Evolutionary conservation across 2,329 filamentous ascomycete species (phyloP), one percentile per base, ranked within the genome.

Genomic region (Chrysoporthe austroafricana): DNA sequence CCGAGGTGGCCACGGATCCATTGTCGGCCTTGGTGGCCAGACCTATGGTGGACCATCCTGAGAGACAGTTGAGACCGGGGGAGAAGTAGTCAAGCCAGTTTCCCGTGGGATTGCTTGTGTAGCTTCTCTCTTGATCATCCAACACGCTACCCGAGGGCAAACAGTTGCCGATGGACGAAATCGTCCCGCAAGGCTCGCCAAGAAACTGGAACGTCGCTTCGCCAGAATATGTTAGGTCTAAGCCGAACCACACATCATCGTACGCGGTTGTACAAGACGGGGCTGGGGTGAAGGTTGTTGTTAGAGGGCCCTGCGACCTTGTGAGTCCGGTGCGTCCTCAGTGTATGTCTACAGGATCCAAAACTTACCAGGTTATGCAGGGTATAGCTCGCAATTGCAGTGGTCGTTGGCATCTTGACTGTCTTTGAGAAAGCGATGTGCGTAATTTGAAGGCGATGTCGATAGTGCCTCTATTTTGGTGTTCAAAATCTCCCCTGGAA

Each of bases 201-300:
- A 50, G 13, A 0, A 3, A 13, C 21, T 21, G 8, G 8, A 3
- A 7, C 11, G 6, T 3, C 9, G 36, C 36, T 6, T 5, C 50
- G 4, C 8, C 21, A 21, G 56, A 39, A 8, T 26, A 44, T 16
- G 26, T 43, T 2, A 34, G 1, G 2, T 48, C 32, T 21, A n/a
- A 21, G 11, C 32, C 52, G 26, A 63, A 4, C 4, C 42, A 39
- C 18, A 64, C 36, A 18, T 57, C 54, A 2, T 13, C 4, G 39
- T 5, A 18, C 0, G 36, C 8, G 26, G 46, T 68, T 7, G 66
- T 48, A 26, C 68, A 68, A n/a, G 62, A 65, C 7, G 62, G n/a
- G 14, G 65, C 50, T 9, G 65, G 56, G 16, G 62, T 68, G 58
- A 68, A 69, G 56, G 64, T 61, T 32, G 64, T 64, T 43, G 67